Percentiles rank a stretch among this genome's conserved stretches.
These are phyloP conservation scores for Rosellinia necatrix DNA, from an alignment of 2,329 filamentous ascomycete genomes.

Conservation along the genomic window DNA sequence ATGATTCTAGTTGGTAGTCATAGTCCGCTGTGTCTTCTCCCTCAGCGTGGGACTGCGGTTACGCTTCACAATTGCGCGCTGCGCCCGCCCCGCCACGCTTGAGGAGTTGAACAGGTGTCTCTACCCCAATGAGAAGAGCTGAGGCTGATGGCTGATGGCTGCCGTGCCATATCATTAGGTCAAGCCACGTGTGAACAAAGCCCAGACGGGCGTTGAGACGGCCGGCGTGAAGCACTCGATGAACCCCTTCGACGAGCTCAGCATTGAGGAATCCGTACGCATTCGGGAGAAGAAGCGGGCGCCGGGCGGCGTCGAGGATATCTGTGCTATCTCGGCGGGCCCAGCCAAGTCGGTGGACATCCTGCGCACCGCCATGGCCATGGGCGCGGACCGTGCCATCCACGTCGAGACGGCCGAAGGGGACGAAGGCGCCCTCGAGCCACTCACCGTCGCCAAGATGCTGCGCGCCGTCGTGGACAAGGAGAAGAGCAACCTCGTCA, in stretches of 20 bases:
- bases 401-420: slow-evolving; percentile 81
- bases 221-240: slow-evolving; percentile 94
- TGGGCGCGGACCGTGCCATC: slow-evolving; percentile 92
- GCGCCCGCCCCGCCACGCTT: neutral
- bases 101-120: neutral
- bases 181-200: slow-evolving; percentile 72
- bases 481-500: slow-evolving; percentile 88
- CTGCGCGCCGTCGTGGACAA: slow-evolving; percentile 77
- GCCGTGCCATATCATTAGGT: slow-evolving; percentile 50
- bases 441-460: slow-evolving; percentile 89
- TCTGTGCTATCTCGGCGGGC: slow-evolving; percentile 86
- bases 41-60: neutral
- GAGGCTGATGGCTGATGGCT: slow-evolving; percentile 16
- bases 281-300: slow-evolving; percentile 85
- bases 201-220: slow-evolving; percentile 86
- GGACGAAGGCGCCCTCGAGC: slow-evolving; percentile 71
- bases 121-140: neutral
- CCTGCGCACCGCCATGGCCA: slow-evolving; percentile 95
- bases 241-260: slow-evolving; percentile 99
- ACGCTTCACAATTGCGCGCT: neutral
- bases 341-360: slow-evolving; percentile 86
- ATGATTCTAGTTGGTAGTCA: too few relatives aligned
- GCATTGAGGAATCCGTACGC: slow-evolving; percentile 92
- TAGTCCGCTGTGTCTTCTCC: too few relatives aligned
- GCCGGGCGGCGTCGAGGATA: slow-evolving; percentile 81